Evolutionary conservation across 305 asterid species (phyloP).

Genomic region (Fraxinus greggii): DNA sequence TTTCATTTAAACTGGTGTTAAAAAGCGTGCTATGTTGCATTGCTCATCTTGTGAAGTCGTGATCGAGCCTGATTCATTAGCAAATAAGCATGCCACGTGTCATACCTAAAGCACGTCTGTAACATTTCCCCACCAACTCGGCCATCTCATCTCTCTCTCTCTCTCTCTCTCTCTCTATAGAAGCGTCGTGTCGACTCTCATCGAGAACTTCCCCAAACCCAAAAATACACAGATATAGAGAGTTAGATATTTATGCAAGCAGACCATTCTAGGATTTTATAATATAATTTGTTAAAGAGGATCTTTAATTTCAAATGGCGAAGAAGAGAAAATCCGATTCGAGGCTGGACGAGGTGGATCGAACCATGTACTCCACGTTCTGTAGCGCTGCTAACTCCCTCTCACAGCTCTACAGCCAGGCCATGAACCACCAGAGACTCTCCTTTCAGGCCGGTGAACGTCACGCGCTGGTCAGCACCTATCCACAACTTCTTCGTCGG

Average conservation of each 20-base stretch:
- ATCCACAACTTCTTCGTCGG: not conserved
- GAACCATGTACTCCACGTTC: slow-evolving; percentile 45
- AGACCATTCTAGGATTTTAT: not conserved
- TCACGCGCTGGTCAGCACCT: slow-evolving; percentile 39
- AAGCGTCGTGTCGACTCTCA: not conserved
- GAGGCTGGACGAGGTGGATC: slow-evolving; percentile 57
- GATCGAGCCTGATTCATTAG: too few species aligned
- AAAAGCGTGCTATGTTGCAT: too few species aligned
- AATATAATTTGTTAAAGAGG: not conserved
- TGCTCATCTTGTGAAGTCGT: too few species aligned
- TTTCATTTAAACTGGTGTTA: too few species aligned
- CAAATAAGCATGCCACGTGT: too few species aligned
- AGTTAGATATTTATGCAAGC: not conserved
- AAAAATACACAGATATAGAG: not conserved
- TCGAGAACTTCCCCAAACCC: not conserved
- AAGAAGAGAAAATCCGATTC: slow-evolving; percentile 54
- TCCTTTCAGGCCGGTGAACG: slow-evolving; percentile 59
- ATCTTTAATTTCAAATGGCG: slow-evolving; percentile 27
- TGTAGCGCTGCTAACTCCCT: slow-evolving; percentile 49
- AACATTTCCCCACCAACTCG: too few species aligned
- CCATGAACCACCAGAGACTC: slow-evolving; percentile 51
- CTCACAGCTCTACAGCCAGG: slow-evolving; percentile 50
- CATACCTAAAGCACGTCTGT: too few species aligned
- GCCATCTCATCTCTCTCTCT: too few species aligned
- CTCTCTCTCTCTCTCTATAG: not conserved